Conservation (phyloP, 768 basidiomycete genomes). For the Leucocoprinus birnbaumii region DNA sequence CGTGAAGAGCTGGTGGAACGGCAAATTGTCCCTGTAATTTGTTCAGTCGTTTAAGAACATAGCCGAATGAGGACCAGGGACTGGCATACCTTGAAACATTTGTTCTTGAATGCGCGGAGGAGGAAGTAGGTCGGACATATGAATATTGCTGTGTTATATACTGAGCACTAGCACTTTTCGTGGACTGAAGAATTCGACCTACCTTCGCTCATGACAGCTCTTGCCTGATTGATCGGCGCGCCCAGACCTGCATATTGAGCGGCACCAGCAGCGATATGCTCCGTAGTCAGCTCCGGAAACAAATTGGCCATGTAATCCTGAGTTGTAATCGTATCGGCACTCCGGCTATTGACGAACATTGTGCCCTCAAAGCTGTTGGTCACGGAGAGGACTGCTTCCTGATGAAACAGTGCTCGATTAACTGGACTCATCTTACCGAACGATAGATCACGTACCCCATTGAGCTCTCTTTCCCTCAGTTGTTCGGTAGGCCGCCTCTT, state of each 20-base stretch:
- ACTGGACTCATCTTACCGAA: conserved; percentile 35
- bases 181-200: not conserved
- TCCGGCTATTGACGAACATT: not conserved
- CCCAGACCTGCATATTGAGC: conserved; percentile 4
- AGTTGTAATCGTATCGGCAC: conserved; percentile 21
- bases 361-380: not conserved
- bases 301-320: conserved; percentile 31
- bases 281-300: conserved; percentile 32
- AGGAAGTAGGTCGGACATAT: conserved; percentile 42
- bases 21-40: conserved; percentile 37
- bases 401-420: conserved; percentile 12
- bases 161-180: not conserved
- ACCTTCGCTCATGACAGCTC: conserved; percentile 14
- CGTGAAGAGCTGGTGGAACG: conserved; percentile 38
- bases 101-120: conserved; percentile 26
- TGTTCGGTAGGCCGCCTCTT: conserved; percentile 36
- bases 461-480: conserved; percentile 33
- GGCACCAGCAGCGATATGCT: conserved; percentile 17
- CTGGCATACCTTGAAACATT: conserved; percentile 29
- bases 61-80: not conserved
- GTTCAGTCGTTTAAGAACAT: not conserved
- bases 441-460: conserved; percentile 38
- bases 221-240: conserved; percentile 7
- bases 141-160: conserved; percentile 32
- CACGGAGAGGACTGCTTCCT: not conserved